Conservation (phyloP, 116 monocot genomes). For the Phalaenopsis hybrid region DNA sequence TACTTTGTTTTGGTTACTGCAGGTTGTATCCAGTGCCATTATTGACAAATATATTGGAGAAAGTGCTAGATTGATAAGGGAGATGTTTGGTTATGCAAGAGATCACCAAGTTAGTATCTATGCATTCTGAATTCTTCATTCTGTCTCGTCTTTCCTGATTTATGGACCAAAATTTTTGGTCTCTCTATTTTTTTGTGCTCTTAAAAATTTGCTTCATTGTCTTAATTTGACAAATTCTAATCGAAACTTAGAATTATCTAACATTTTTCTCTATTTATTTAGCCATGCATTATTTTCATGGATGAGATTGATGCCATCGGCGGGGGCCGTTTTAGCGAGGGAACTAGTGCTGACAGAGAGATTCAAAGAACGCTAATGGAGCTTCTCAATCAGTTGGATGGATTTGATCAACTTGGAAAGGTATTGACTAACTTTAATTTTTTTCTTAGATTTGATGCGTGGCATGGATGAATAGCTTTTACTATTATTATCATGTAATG, state of each 20-base stretch:
- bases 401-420: conserved; percentile 97
- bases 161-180: not conserved
- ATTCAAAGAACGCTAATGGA: conserved; percentile 98
- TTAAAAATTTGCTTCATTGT: not conserved
- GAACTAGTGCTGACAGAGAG: conserved; percentile 98
- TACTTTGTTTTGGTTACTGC: conserved; percentile 12
- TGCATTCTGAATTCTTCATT: not conserved
- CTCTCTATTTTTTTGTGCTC: not conserved
- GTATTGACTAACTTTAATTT: conserved; percentile 13
- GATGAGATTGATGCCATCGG: conserved; percentile 99
- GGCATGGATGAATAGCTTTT: too few species aligned
- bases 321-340: conserved; percentile 94
- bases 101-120: conserved; percentile 56
- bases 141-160: too few species aligned
- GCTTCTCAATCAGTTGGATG: conserved; percentile 95
- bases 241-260: not conserved
- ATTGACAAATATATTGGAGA: conserved; percentile 99
- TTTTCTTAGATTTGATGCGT: not conserved
- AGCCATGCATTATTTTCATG: conserved; percentile 99
- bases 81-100: conserved; percentile 99
- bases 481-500: not conserved
- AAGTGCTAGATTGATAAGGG: conserved; percentile 92
- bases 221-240: not conserved
- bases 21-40: conserved; percentile 99
- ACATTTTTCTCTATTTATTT: conserved; percentile 2